Conservation (phyloP, 345 rosid genomes). For the Odontarrhena argentea region DNA sequence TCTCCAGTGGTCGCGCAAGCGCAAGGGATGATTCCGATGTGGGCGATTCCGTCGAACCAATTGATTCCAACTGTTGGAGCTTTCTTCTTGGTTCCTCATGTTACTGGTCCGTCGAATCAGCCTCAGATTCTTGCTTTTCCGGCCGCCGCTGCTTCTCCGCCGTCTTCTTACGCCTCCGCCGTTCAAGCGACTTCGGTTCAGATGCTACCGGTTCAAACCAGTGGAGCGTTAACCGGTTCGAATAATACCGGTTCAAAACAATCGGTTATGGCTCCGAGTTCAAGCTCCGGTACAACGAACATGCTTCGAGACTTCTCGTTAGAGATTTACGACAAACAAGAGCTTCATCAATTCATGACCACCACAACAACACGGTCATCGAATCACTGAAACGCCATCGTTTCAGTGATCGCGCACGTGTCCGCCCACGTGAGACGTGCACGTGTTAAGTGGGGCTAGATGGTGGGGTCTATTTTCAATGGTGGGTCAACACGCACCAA, state of each 20-base stretch:
- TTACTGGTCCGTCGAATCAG: constrained; percentile 50
- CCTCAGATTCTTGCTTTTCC: constrained; percentile 67
- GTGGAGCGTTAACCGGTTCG: not conserved
- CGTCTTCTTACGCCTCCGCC: constrained; percentile 59
- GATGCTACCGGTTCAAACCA: constrained; percentile 41
- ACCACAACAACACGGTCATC: constrained; percentile 45
- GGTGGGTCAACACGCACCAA: constrained; percentile 59
- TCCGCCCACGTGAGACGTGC: constrained; percentile 60
- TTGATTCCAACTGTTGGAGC: constrained; percentile 60
- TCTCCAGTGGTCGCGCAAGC: constrained; percentile 6
- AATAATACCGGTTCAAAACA: constrained; percentile 41
- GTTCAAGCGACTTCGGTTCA: constrained; percentile 49
- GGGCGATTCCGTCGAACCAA: constrained; percentile 78
- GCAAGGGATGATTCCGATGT: constrained; percentile 78
- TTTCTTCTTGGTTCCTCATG: constrained; percentile 60
- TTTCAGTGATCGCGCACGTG: constrained; percentile 51
- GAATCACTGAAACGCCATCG: constrained; percentile 46
- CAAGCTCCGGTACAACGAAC: constrained; percentile 55
- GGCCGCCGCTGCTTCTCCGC: constrained; percentile 41
- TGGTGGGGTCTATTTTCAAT: constrained; percentile 43
- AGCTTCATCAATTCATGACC: constrained; percentile 64
- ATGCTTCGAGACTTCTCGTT: constrained; percentile 75
- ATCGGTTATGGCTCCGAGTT: constrained; percentile 60
- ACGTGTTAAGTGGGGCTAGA: constrained; percentile 64
- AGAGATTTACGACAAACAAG: constrained; percentile 71